phyloP scores from a whole-genome alignment of 2,329 filamentous ascomycete genomes.

The Pseudofabraea citricarpa region DNA sequence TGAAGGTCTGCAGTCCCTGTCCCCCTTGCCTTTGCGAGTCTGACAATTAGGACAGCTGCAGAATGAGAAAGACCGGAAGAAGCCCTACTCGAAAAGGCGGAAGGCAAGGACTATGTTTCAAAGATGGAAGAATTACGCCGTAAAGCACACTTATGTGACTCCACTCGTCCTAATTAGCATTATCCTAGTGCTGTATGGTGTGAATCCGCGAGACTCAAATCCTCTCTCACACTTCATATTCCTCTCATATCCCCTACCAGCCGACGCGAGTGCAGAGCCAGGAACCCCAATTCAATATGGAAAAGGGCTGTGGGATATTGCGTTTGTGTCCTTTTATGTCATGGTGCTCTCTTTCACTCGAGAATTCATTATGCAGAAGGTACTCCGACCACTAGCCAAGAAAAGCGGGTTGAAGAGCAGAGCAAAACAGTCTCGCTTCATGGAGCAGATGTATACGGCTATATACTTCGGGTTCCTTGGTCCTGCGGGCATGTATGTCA shows the following conservation, averaged over 20 bases:
- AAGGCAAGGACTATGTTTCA: conserved; percentile 35
- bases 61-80: conserved; percentile 25
- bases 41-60: conserved; percentile 15
- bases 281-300: conserved; percentile 64
- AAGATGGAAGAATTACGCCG: conserved; percentile 39
- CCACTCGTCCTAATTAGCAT: conserved; percentile 64
- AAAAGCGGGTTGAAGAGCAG: conserved; percentile 64
- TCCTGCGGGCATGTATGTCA: conserved; percentile 82
- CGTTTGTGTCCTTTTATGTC: conserved; percentile 85
- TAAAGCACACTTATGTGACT: conserved; percentile 57
- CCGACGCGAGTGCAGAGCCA: conserved; percentile 30
- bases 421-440: conserved; percentile 83
- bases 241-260: conserved; percentile 75
- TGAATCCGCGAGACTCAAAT: conserved; percentile 75
- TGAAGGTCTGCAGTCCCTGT: conserved; percentile 17
- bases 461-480: conserved; percentile 83
- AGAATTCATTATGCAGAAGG: conserved; percentile 91
- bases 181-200: conserved; percentile 63
- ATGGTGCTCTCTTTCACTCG: conserved; percentile 88
- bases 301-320: conserved; percentile 82
- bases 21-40: conserved; percentile 1
- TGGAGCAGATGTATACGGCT: conserved; percentile 94
- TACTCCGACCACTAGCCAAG: conserved; percentile 72
- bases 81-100: conserved; percentile 27
- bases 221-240: conserved; percentile 79